phyloP scores from a whole-genome alignment of 495 filamentous ascomycete species.

The Penicillium fimorum region DNA sequence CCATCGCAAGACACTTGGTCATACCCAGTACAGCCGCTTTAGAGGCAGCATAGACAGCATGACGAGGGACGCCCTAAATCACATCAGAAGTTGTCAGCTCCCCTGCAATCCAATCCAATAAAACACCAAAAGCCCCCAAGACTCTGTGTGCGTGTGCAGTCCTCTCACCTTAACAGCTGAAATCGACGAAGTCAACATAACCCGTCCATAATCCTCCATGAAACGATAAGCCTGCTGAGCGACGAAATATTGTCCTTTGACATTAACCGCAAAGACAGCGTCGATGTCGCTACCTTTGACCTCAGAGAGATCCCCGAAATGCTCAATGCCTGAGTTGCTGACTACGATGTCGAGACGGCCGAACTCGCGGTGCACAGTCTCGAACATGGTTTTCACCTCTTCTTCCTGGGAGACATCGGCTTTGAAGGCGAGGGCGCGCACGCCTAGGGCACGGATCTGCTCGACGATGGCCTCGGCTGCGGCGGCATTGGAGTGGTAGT shows the following conservation, averaged over 20 bases:
- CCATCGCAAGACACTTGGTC: conserved; percentile 54
- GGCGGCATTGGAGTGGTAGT: conserved; percentile 31
- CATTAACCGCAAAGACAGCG: conserved; percentile 54
- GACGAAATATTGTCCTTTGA: conserved; percentile 61
- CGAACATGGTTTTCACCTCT: conserved; percentile 46
- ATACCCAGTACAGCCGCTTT: conserved; percentile 56
- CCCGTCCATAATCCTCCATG: conserved; percentile 42
- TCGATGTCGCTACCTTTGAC: conserved; percentile 54
- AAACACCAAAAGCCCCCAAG: background rate
- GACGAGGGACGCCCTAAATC: conserved; percentile 24
- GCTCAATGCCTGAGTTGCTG: conserved; percentile 56
- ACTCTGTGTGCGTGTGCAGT: no score
- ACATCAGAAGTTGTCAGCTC: background rate
- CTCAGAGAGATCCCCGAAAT: conserved; percentile 47
- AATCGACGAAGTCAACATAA: conserved; percentile 36
- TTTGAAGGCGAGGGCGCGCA: conserved; percentile 48
- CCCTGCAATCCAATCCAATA: background rate
- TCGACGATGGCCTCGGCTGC: conserved; percentile 47
- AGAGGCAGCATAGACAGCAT: conserved; percentile 51
- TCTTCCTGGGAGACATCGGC: conserved; percentile 49
- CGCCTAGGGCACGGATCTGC: conserved; percentile 43
- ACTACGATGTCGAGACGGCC: conserved; percentile 45
- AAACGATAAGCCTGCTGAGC: conserved; percentile 66
- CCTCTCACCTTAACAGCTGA: conserved; percentile 27
- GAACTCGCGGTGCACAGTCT: conserved; percentile 41